These are phyloP conservation scores for Leccinellum albellum DNA, from an alignment of 768 basidiomycete genomes.

Conservation along the genomic window DNA sequence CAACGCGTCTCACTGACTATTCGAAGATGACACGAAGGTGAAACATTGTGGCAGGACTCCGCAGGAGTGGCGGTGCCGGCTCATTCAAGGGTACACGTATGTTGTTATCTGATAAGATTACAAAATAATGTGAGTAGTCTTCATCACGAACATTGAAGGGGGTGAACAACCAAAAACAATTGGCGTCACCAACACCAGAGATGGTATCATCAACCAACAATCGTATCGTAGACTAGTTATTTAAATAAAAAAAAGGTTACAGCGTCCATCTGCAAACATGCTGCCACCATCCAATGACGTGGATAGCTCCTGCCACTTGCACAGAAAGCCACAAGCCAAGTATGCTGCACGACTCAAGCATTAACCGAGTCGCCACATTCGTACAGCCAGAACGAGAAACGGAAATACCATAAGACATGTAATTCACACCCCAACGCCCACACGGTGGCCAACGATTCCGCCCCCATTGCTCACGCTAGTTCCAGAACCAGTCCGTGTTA, in stretches of 20 bases:
- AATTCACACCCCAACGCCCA: constrained; percentile 11
- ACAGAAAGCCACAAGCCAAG: neutral
- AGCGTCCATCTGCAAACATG: neutral
- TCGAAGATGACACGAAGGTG: neutral
- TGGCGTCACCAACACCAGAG: no score
- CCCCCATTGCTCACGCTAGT: neutral
- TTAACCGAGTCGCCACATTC: neutral
- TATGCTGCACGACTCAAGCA: neutral
- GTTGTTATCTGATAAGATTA: no score
- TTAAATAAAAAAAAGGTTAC: neutral
- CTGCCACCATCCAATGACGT: neutral
- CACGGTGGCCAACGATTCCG: neutral
- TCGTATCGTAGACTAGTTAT: neutral
- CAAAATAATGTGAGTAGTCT: no score
- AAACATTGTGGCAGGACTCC: no score
- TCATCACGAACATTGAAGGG: no score
- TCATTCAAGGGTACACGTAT: no score
- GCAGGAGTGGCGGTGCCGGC: no score
- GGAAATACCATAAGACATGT: neutral
- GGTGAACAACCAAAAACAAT: no score
- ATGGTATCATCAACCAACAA: neutral
- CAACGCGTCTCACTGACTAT: neutral
- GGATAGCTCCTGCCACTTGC: neutral
- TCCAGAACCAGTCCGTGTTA: neutral
- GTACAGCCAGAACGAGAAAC: neutral